Evolutionary conservation across 2,329 filamentous ascomycete genomes (phyloP).

Genomic region (Stromatinia cepivora): DNA sequence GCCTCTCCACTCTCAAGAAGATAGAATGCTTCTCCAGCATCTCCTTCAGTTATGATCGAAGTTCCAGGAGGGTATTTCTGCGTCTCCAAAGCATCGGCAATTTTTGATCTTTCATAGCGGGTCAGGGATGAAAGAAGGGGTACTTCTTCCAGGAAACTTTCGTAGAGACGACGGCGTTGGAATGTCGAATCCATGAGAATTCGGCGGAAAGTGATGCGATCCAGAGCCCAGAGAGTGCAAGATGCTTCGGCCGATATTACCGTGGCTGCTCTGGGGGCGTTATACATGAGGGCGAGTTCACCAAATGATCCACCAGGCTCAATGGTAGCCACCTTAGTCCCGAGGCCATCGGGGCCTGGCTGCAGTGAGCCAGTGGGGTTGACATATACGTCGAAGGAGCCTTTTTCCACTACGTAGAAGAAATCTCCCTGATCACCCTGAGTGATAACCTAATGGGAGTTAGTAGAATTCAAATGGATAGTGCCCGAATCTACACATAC

Average conservation of each 20-base stretch:
- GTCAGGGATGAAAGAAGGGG: constrained; percentile 81
- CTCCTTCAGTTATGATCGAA: constrained; percentile 88
- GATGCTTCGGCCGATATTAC: constrained; percentile 78
- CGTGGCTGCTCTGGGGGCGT: constrained; percentile 91
- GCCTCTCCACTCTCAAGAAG: constrained; percentile 86
- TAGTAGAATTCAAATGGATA: constrained; percentile 3
- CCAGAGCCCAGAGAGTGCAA: constrained; percentile 89
- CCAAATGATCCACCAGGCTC: constrained; percentile 91
- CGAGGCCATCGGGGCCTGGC: constrained; percentile 78
- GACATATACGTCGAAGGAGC: constrained; percentile 88
- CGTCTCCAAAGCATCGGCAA: constrained; percentile 92
- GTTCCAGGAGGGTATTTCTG: constrained; percentile 77
- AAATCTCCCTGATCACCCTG: constrained; percentile 96
- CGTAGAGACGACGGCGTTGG: constrained; percentile 93
- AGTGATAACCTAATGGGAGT: constrained; percentile 70
- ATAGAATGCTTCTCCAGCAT: constrained; percentile 89
- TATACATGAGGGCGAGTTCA: constrained; percentile 97
- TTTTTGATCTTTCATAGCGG: constrained; percentile 92
- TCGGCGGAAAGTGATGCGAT: constrained; percentile 93
- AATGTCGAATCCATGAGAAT: constrained; percentile 99
- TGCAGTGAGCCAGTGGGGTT: constrained; percentile 76
- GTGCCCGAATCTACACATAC: constrained; percentile 42
- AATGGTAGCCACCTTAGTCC: constrained; percentile 77
- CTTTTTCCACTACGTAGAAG: constrained; percentile 95
- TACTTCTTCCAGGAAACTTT: constrained; percentile 93